These are phyloP conservation scores for Podaxis carcinomalis DNA, from an alignment of 768 basidiomycete species.

Conservation along the genomic window DNA sequence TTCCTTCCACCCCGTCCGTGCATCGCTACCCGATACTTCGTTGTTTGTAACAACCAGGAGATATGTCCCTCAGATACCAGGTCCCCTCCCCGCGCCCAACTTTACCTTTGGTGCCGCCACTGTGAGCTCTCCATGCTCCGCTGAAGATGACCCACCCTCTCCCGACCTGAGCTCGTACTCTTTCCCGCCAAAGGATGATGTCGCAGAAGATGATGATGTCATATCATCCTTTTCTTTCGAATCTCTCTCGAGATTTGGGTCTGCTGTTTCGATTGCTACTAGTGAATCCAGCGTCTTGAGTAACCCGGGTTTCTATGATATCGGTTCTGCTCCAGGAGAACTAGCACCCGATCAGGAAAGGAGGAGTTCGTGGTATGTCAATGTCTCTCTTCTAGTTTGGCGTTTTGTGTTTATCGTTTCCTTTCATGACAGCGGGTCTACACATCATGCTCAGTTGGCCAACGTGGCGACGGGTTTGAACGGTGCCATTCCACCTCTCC, in stretches of 20 bases:
- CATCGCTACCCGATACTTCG: constrained; percentile 46
- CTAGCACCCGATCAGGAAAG: constrained; percentile 6
- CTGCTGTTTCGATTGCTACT: constrained; percentile 55
- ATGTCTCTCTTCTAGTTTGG: not conserved
- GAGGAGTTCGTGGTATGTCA: constrained; percentile 7
- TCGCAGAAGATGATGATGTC: constrained; percentile 52
- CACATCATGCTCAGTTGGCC: not conserved
- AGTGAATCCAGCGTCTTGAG: constrained; percentile 57
- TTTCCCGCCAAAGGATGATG: constrained; percentile 48
- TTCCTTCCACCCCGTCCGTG: constrained; percentile 38
- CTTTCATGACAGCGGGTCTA: constrained; percentile 7
- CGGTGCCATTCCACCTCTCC: not conserved
- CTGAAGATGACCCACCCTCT: constrained; percentile 49
- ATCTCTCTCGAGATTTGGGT: constrained; percentile 54
- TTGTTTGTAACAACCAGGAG: constrained; percentile 47
- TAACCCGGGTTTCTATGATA: constrained; percentile 19
- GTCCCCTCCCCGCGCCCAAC: constrained; percentile 57
- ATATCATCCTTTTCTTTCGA: constrained; percentile 44
- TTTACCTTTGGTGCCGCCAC: constrained; percentile 63
- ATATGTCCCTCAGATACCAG: constrained; percentile 41
- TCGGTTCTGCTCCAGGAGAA: constrained; percentile 38
- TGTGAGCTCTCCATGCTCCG: constrained; percentile 44
- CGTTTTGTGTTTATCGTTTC: constrained; percentile 4
- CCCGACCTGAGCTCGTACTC: constrained; percentile 46
- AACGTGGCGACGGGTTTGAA: not conserved